Percentiles rank a stretch among this genome's conserved stretches.
These are phyloP conservation scores for Ustanciosporium gigantosporum DNA, from an alignment of 1,284 basidiomycete genomes.

Conservation along the genomic window DNA sequence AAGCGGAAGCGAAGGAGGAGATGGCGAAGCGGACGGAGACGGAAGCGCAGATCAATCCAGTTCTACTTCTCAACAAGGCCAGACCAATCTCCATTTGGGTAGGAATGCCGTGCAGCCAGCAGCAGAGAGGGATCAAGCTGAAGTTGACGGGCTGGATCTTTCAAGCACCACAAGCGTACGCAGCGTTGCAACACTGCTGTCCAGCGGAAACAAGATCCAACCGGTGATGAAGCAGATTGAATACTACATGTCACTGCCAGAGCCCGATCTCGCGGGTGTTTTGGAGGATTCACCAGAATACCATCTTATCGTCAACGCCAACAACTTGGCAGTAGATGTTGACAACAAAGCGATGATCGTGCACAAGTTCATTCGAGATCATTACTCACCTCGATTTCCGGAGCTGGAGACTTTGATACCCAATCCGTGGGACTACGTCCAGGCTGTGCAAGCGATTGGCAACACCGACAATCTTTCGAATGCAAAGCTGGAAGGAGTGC, in stretches of 20 bases:
- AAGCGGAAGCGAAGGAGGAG: slow-evolving; percentile 25
- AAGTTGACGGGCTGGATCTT: slow-evolving; percentile 89
- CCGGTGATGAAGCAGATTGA: slow-evolving; percentile 80
- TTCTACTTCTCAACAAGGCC: slow-evolving; percentile 5
- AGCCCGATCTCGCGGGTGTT: slow-evolving; percentile 73
- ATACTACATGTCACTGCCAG: slow-evolving; percentile 77
- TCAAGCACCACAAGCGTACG: slow-evolving; percentile 80
- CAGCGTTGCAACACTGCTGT: slow-evolving; percentile 85
- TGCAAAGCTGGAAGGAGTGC: slow-evolving; percentile 75
- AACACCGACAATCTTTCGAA: slow-evolving; percentile 78
- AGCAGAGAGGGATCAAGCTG: slow-evolving; percentile 87
- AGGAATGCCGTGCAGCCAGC: slow-evolving; percentile 88
- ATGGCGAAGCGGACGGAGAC: slow-evolving; percentile 7
- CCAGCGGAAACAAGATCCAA: slow-evolving; percentile 74
- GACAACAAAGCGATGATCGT: slow-evolving; percentile 97
- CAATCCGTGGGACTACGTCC: slow-evolving; percentile 89
- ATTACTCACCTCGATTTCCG: slow-evolving; percentile 93
- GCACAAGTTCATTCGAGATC: slow-evolving; percentile 99
- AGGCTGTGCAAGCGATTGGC: slow-evolving; percentile 82
- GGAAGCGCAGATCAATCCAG: slow-evolving; percentile 8
- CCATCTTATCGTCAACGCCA: slow-evolving; percentile 91
- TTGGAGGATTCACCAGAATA: slow-evolving; percentile 95
- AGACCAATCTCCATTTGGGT: slow-evolving; percentile 64
- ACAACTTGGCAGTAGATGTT: slow-evolving; percentile 96
- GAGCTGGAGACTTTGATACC: slow-evolving; percentile 93